Evolutionary conservation across 768 basidiomycete genomes (phyloP), one percentile per base, ranked within the genome.

Genomic region (Scleroderma bovista): DNA sequence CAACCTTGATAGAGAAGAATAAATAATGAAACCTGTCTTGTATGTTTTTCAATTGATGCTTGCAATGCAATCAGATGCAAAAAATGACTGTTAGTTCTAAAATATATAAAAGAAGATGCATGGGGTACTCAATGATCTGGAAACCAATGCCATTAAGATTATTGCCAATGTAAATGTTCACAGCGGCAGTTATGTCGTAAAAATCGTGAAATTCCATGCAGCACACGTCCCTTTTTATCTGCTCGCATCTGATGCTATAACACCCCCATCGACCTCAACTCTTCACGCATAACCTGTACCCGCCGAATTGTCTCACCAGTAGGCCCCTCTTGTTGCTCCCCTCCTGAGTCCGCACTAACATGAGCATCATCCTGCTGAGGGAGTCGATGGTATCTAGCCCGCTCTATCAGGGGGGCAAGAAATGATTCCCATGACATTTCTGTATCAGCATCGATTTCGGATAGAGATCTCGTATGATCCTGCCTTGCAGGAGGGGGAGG

Each of bases 231-330:
- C 10, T 22, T 10, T 22, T 13, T 22, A 11, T 22, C 22, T 22
- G 15, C 9, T 6, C 44, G 26, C 26, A 9, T 29, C 26, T 29
- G 22, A 10, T n/a, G 36, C 56, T 64, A 88, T 32, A 88, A 56
- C 46, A 89, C 69, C 38, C 85, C 86, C 10, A 84, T 85, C 36
- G 72, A 75, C 53, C 83, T 75, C 55, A 88, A 67, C 57, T 82
- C 80, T 3, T 72, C 69, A 51, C 80, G 78, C 52, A 88, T 64
- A 48, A 77, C 72, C 47, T 74, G 74, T 49, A 32, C 17, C 44
- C 31, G n/a, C 29, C 29, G 32, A 33, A 31, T 17, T 45, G 26
- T 45, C n/a, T 33, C 44, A 20, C 33, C 44, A 47, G 20, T 1
- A 19, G 11, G 72, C 69, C 62, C 51, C 70, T 7, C 69, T 16